Evolutionary conservation across 352 stramenopile species (phyloP).

Genomic region (Globisporangium nagaii): DNA sequence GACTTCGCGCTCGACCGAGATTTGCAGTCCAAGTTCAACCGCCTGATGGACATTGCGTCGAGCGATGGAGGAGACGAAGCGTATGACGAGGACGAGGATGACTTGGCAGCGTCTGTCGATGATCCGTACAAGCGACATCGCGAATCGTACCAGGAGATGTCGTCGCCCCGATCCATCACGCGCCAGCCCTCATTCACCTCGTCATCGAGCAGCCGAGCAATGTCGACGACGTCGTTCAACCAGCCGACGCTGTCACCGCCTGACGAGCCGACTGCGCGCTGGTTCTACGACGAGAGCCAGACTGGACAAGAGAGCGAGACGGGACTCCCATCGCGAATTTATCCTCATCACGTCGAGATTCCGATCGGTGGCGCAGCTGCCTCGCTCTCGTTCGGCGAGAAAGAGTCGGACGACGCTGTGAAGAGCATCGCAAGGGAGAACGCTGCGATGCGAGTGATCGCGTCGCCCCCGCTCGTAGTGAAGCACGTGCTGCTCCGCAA

Average conservation of each 20-base stretch:
- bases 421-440: slow-evolving; percentile 66
- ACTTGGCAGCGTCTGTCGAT: slow-evolving; percentile 3
- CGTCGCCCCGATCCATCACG: slow-evolving; percentile 37
- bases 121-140: slow-evolving; percentile 7
- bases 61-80: slow-evolving; percentile 20
- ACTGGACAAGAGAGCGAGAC: slow-evolving; percentile 25
- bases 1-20: slow-evolving; percentile 75
- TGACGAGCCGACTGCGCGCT: slow-evolving; percentile 69
- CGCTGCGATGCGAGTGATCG: slow-evolving; percentile 32
- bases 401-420: slow-evolving; percentile 71
- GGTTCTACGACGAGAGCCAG: slow-evolving; percentile 68
- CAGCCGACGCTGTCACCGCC: slow-evolving; percentile 45
- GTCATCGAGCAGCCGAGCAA: slow-evolving; percentile 36
- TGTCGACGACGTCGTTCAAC: slow-evolving; percentile 37
- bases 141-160: slow-evolving; percentile 22
- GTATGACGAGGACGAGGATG: not conserved
- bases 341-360: slow-evolving; percentile 84
- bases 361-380: slow-evolving; percentile 75
- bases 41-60: slow-evolving; percentile 59
- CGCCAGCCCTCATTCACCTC: slow-evolving; percentile 56
- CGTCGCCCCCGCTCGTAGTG: slow-evolving; percentile 54
- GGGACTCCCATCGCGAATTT: slow-evolving; percentile 69
- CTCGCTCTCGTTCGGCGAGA: slow-evolving; percentile 83
- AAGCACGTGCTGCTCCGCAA: slow-evolving; percentile 81
- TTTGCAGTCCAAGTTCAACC: slow-evolving; percentile 69